phyloP scores from a whole-genome alignment of 108 stramenopile species.

The Pseudonitzschia delicatissima region DNA sequence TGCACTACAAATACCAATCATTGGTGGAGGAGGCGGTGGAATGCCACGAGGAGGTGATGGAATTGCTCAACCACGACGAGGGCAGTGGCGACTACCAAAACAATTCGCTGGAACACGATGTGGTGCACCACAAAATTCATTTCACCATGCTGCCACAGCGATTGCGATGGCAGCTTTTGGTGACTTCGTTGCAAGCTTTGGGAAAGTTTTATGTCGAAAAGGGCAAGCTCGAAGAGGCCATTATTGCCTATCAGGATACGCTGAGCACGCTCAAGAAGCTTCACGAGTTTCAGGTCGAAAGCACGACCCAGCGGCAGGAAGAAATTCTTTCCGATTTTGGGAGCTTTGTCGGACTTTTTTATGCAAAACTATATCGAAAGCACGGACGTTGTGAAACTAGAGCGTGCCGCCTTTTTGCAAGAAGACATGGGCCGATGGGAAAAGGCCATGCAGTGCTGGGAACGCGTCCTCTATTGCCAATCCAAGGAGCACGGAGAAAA shows the following conservation, averaged over 20 bases:
- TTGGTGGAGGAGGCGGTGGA: constrained; percentile 29
- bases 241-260: constrained; percentile 34
- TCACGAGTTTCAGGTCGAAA: neutral
- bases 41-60: constrained; percentile 37
- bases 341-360: constrained; percentile 19
- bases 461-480: constrained; percentile 23
- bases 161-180: constrained; percentile 21
- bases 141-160: constrained; percentile 15
- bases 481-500: constrained; percentile 28
- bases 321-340: constrained; percentile 27
- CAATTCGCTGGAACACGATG: constrained; percentile 3
- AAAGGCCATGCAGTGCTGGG: constrained; percentile 34
- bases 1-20: constrained; percentile 34
- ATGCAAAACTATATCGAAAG: constrained; percentile 8
- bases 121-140: constrained; percentile 19
- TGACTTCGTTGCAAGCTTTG: constrained; percentile 26
- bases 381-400: constrained; percentile 14
- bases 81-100: neutral
- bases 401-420: constrained; percentile 22
- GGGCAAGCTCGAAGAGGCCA: constrained; percentile 33
- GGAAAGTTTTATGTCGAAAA: constrained; percentile 42
- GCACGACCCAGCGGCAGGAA: constrained; percentile 16
- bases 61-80: constrained; percentile 17
- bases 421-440: constrained; percentile 25
- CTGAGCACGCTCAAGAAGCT: constrained; percentile 11